Evolutionary conservation across 331 rosid genomes (phyloP), one percentile per base, ranked within the genome.

Genomic region (Quercus phellos): DNA sequence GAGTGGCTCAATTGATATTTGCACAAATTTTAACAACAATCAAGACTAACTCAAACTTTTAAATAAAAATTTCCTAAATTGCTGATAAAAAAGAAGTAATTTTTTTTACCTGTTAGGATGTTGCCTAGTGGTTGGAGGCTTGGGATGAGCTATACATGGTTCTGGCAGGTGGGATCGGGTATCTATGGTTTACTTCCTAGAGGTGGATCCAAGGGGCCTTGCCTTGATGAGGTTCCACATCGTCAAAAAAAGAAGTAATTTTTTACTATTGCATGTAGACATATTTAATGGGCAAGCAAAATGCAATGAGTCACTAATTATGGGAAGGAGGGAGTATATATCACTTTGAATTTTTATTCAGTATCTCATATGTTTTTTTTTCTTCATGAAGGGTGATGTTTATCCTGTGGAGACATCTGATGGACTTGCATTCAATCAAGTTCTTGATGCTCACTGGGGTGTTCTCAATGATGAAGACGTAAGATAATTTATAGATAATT

Each of bases 361-460:
- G 38, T 61, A 22, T 61, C 29, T 85, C 71, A 82, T 87, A 54
- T 74, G 19, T 74, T 61, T 51, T n/a, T 24, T 72, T 78, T 74
- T 86, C 74, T 75, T 60, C 72, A 71, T 80, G 87, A 79, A 94
- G 97, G 98, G 97, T 78, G 98, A 94, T 80, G 98, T 94, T 81
- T 94, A 94, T 89, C 98, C 98, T 35, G 92, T 84, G 88, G 98
- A 94, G 86, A 82, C 91, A 12, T 85, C 85, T 22, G 90, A 84
- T 77, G 79, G 81, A 66, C 82, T 79, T 76, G 21, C 87, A 24
- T 51, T 86, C 88, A 89, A 83, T 38, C 97, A 89, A 89, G 90
- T 94, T 79, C 97, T 92, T 82, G 97, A 92, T 56, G 98, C 97
- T 77, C 94, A 94, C 80, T 94, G 96, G 98, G 98, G 98, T 73